A percentile compares a stretch with the other conserved stretches of the same genome.
phyloP scores from a whole-genome alignment of 202 grass and related monocot genomes.

The Musa balbisiana region DNA sequence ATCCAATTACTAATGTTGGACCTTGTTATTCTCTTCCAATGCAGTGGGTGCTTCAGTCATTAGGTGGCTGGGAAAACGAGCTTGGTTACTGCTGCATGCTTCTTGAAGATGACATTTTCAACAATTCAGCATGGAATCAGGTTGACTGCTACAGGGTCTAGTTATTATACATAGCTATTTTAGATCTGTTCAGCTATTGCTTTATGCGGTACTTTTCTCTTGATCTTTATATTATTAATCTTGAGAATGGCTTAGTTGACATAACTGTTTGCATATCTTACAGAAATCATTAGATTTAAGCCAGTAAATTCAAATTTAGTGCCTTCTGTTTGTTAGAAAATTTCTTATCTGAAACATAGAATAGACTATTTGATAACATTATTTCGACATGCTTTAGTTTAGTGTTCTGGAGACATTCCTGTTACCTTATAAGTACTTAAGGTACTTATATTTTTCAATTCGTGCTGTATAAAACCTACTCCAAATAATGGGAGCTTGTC shows the following conservation, averaged over 20 bases:
- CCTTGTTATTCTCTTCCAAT: conserved; percentile 2
- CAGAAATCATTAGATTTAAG: neutral
- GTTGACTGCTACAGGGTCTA: conserved; percentile 27
- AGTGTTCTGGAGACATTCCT: too few relatives aligned
- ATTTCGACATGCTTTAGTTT: too few relatives aligned
- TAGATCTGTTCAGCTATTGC: neutral
- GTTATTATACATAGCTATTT: conserved; percentile 1
- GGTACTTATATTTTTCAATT: too few relatives aligned
- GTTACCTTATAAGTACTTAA: too few relatives aligned
- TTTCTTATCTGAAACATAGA: too few relatives aligned
- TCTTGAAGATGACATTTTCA: conserved; percentile 82
- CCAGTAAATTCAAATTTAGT: neutral
- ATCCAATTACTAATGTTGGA: neutral
- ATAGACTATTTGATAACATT: too few relatives aligned
- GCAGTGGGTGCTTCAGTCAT: conserved; percentile 84
- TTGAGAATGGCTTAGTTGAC: neutral
- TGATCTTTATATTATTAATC: neutral
- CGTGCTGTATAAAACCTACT: too few relatives aligned
- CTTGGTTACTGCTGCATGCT: conserved; percentile 62
- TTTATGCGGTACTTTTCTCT: neutral
- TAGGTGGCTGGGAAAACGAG: conserved; percentile 93
- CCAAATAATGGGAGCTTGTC: too few relatives aligned
- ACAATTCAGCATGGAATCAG: conserved; percentile 99
- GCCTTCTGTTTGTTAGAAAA: neutral
- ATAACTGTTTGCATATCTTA: neutral